A percentile compares a stretch with the other conserved stretches of the same genome.
phyloP scores from a whole-genome alignment of 2,329 filamentous ascomycete genomes.

The Zalaria sp. region DNA sequence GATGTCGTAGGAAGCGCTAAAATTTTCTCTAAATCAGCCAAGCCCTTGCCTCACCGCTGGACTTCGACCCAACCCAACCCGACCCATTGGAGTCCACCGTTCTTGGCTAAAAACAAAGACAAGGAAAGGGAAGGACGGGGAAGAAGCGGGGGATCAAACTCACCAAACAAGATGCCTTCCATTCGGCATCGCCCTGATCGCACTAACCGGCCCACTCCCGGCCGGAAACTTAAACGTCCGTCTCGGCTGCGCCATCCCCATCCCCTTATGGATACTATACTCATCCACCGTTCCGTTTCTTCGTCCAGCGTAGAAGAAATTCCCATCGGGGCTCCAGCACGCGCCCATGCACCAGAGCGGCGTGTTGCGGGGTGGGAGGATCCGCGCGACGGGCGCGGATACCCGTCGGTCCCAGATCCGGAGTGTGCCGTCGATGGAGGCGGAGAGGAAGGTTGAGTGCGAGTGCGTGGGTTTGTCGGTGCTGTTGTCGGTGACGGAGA shows the following conservation, averaged over 20 bases:
- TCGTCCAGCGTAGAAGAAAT: constrained; percentile 83
- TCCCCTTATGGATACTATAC: constrained; percentile 64
- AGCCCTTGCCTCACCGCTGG: too few species aligned
- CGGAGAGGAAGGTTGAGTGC: constrained; percentile 73
- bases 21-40: constrained; percentile 4
- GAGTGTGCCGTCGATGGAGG: constrained; percentile 73
- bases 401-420: constrained; percentile 87
- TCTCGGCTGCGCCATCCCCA: constrained; percentile 55
- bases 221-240: constrained; percentile 76
- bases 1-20: constrained; percentile 81
- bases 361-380: constrained; percentile 57
- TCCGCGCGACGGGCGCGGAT: constrained; percentile 62
- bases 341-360: constrained; percentile 97
- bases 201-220: constrained; percentile 80
- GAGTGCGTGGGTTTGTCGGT: constrained; percentile 35
- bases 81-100: too few species aligned
- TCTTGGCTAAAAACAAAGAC: constrained; percentile 4
- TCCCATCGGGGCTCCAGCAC: constrained; percentile 92
- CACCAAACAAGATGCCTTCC: constrained; percentile 80
- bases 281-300: constrained; percentile 91
- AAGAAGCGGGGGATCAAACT: constrained; percentile 11
- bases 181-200: constrained; percentile 82
- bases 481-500: constrained; percentile 16
- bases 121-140: not conserved
- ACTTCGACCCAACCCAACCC: too few species aligned